These are phyloP conservation scores for Curvularia sp. DNA, from an alignment of 2,329 filamentous ascomycete species.

Conservation along the genomic window DNA sequence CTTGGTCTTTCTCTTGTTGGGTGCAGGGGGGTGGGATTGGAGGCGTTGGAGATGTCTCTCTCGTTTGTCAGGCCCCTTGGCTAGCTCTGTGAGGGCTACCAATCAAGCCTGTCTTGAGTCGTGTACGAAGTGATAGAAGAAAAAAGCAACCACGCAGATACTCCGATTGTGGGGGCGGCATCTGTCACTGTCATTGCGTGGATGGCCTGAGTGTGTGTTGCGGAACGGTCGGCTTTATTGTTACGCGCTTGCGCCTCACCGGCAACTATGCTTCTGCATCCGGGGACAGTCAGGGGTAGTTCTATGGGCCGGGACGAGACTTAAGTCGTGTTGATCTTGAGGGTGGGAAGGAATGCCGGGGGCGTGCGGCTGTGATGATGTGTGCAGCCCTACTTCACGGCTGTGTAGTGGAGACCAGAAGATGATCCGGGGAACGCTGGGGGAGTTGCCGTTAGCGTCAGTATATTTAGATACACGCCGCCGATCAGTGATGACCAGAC, in stretches of 20 bases:
- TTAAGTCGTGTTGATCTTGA: background rate
- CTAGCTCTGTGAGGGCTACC: no score
- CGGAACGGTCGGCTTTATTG: background rate
- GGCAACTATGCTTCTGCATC: background rate
- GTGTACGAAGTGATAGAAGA: background rate
- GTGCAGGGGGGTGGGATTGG: no score
- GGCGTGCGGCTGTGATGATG: background rate
- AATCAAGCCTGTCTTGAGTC: background rate
- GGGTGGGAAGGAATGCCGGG: background rate
- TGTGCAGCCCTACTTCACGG: background rate
- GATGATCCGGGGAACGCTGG: background rate
- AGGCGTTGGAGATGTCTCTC: no score
- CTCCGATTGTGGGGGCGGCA: background rate
- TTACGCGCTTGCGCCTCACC: background rate
- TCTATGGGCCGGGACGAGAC: background rate
- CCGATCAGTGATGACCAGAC: background rate
- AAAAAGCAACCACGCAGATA: background rate
- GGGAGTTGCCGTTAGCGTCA: background rate
- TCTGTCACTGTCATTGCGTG: background rate
- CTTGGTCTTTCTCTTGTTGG: no score
- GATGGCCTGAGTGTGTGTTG: background rate
- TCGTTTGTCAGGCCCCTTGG: no score
- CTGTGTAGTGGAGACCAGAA: background rate
- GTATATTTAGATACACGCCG: background rate
- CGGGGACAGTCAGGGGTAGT: background rate